Base-by-base conservation (phyloP, 805 yeast genomes). In the Yarrowia sp. region DNA sequence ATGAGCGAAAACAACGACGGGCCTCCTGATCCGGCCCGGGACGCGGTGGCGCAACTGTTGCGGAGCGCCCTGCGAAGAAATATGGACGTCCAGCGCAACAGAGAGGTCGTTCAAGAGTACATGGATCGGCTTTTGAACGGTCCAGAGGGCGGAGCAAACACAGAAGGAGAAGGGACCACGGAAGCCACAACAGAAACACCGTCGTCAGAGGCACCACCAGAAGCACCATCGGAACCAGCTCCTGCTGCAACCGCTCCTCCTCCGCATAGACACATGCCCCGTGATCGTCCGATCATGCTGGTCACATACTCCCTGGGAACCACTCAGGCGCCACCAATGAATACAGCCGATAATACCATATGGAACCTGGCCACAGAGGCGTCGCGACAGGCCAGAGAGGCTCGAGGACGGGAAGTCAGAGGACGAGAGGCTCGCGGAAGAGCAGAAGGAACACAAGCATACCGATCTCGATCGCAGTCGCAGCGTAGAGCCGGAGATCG, bases 11-110 rank as follows among this genome's bases (percentile, higher is more conserved):
- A 58, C 30, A 43, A 58, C 39, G 47, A 42, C 39, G 40, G 50
- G 44, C 40, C 64, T n/a, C 50, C 64, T 42, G 64, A 58, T 58
- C 64, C 64, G 30, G 50, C 64, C 50, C 64, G 50, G 40, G 50
- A 58, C 36, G 50, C 64, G 40, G 64, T 58, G 39, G 64, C 64
- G 33, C 49, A 58, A 3, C 64, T 58, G 14, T 15, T 58, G 17
- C 64, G 50, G 14, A 43, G 50, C 40, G 64, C 64, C 2, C 64
- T 58, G 39, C 64, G 64, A 33, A 24, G 49, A n/a, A 42, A 42
- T 19, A 12, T 58, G 40, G 49, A 42, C 44, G 50, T 43, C 14
- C 64, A 36, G 4, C 64, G 19, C 50, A 58, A 58, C 64, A 17
- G 64, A 42, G 64, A 43, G 50, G 50, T 43, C 20, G 64, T 58